A percentile compares a stretch with the other conserved stretches of the same genome.
These are phyloP conservation scores for Clitoria ternatea DNA, from an alignment of 306 rosid genomes.

Conservation along the genomic window DNA sequence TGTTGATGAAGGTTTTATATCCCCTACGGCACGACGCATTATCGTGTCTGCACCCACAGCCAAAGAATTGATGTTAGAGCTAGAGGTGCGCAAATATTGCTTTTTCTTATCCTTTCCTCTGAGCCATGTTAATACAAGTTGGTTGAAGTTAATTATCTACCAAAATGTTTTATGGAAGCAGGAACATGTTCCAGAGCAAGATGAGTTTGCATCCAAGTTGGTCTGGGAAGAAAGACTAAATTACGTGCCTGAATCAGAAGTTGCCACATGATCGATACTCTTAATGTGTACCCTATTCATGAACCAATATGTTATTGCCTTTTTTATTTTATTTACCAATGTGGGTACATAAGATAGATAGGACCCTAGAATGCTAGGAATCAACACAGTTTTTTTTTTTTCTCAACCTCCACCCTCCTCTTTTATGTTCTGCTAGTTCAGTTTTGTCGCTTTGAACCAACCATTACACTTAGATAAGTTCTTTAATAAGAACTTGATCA, in stretches of 20 bases:
- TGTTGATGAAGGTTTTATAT: slow-evolving; percentile 96
- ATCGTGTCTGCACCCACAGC: slow-evolving; percentile 97
- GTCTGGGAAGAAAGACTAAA: slow-evolving; percentile 87
- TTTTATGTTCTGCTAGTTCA: background rate
- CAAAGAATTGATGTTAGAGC: slow-evolving; percentile 68
- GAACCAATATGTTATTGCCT: slow-evolving; percentile 25
- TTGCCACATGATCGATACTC: slow-evolving; percentile 51
- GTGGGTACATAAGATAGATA: slow-evolving; percentile 46
- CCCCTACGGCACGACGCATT: slow-evolving; percentile 92
- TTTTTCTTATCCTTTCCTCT: background rate
- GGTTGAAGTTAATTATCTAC: background rate
- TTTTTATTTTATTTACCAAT: slow-evolving; percentile 1
- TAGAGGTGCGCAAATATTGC: slow-evolving; percentile 53
- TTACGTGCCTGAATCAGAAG: slow-evolving; percentile 62
- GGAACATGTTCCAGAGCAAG: slow-evolving; percentile 88
- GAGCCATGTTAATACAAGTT: slow-evolving; percentile 3
- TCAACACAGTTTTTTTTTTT: slow-evolving; percentile 13
- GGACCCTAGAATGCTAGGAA: slow-evolving; percentile 39
- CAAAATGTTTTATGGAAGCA: slow-evolving; percentile 28
- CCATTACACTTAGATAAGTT: background rate
- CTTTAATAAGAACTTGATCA: background rate
- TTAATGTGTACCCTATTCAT: slow-evolving; percentile 3
- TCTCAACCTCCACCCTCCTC: background rate
- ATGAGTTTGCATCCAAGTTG: slow-evolving; percentile 84
- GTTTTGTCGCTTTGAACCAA: background rate